A percentile compares a stretch with the other conserved stretches of the same genome.
Evolutionary conservation across 129 eudicot species (phyloP).

Genomic region (Tagetes erecta): DNA sequence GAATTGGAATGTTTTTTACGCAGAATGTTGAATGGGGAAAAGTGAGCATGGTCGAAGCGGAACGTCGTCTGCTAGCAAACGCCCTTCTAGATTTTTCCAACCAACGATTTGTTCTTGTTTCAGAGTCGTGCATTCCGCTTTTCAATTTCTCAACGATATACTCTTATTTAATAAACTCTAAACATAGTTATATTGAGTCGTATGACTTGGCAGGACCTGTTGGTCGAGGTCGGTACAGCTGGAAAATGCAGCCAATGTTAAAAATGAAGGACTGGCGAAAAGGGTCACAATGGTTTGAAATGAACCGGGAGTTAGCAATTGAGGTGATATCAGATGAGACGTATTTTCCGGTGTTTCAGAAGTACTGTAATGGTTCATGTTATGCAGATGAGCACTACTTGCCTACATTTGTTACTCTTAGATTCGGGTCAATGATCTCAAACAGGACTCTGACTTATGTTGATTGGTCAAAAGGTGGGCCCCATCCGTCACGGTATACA

Average conservation of each 20-base stretch:
- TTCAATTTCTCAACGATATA: constrained; percentile 48
- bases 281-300: constrained; percentile 62
- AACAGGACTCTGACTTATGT: constrained; percentile 52
- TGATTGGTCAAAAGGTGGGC: constrained; percentile 59
- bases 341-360: constrained; percentile 40
- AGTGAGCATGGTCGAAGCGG: constrained; percentile 60
- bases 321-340: constrained; percentile 44
- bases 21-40: constrained; percentile 60
- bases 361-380: constrained; percentile 37
- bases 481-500: constrained; percentile 44
- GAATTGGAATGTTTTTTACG: neutral
- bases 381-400: constrained; percentile 56
- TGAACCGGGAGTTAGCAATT: constrained; percentile 46
- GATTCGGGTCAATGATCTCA: constrained; percentile 29
- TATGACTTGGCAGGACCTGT: constrained; percentile 47
- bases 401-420: constrained; percentile 45
- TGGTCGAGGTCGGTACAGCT: constrained; percentile 50
- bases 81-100: constrained; percentile 54
- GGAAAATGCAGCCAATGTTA: constrained; percentile 38
- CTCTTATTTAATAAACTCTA: constrained; percentile 46
- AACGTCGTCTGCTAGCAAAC: constrained; percentile 51
- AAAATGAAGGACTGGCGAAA: constrained; percentile 48
- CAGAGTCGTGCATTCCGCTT: constrained; percentile 53
- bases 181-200: constrained; percentile 39
- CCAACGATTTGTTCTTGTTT: constrained; percentile 53